Evolutionary conservation across 805 yeast genomes (phyloP).

Genomic region (Schwanniomyces sp.): DNA sequence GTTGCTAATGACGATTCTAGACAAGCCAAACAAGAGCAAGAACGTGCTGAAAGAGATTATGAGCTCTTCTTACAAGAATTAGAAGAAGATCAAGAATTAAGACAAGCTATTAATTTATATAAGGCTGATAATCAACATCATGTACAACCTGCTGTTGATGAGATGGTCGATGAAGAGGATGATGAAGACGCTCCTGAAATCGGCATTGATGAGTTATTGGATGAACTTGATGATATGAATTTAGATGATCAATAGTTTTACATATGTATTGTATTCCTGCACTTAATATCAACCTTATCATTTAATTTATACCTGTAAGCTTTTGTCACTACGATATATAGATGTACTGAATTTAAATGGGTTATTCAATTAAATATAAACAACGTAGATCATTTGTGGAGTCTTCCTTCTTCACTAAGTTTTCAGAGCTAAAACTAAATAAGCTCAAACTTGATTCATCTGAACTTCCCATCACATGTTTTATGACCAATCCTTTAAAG

Average conservation of each 20-base stretch:
- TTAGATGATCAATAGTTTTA: conserved; percentile 53
- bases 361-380: conserved; percentile 30
- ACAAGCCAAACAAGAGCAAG: conserved; percentile 84
- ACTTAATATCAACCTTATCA: conserved; percentile 3
- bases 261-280: conserved; percentile 2
- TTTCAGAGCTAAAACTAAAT: conserved; percentile 73
- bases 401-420: conserved; percentile 78
- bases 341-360: neutral
- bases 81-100: conserved; percentile 94
- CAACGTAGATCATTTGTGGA: conserved; percentile 76
- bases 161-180: conserved; percentile 45
- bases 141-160: conserved; percentile 43
- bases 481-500: conserved; percentile 31
- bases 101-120: conserved; percentile 87
- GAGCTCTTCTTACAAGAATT: conserved; percentile 94
- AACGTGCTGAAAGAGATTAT: conserved; percentile 90
- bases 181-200: conserved; percentile 88
- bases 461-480: conserved; percentile 44
- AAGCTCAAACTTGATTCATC: conserved; percentile 63
- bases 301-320: neutral
- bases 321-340: neutral
- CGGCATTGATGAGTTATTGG: conserved; percentile 87
- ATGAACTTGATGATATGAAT: conserved; percentile 92
- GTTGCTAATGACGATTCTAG: conserved; percentile 70
- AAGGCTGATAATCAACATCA: conserved; percentile 48